A percentile compares a stretch with the other conserved stretches of the same genome.
phyloP scores from a whole-genome alignment of 2,329 filamentous ascomycete genomes.

The Neonectria faginata region DNA sequence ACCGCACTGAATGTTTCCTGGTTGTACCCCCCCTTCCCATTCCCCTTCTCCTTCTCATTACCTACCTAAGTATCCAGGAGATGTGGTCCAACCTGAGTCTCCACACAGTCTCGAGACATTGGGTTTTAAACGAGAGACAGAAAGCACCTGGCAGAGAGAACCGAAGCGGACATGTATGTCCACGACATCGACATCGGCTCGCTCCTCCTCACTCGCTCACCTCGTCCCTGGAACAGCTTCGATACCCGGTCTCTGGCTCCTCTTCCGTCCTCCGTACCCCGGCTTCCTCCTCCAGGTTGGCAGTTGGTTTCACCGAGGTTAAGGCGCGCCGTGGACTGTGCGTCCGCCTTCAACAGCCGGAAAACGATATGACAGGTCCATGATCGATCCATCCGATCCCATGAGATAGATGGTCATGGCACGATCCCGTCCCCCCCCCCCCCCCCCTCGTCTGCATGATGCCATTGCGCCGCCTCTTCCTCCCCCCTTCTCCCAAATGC shows the following conservation, averaged over 20 bases:
- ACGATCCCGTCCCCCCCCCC: constrained; percentile 28
- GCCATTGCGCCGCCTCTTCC: constrained; percentile 28
- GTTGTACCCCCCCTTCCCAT: background rate
- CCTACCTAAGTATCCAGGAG: too few species aligned
- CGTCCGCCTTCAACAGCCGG: constrained; percentile 6
- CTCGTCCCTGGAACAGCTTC: constrained; percentile 19
- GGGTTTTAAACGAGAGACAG: background rate
- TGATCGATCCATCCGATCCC: constrained; percentile 6
- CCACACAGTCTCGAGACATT: constrained; percentile 1
- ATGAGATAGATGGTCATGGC: constrained; percentile 16
- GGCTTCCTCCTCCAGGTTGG: constrained; percentile 20
- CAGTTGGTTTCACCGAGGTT: constrained; percentile 43
- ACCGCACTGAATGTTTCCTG: background rate
- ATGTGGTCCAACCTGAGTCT: background rate
- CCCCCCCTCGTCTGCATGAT: constrained; percentile 32
- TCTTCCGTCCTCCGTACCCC: constrained; percentile 13
- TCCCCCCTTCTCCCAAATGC: constrained; percentile 20
- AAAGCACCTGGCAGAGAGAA: background rate
- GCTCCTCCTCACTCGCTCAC: constrained; percentile 13
- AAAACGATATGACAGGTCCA: background rate
- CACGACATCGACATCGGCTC: constrained; percentile 25
- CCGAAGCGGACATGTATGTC: constrained; percentile 27
- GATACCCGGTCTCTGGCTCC: constrained; percentile 24
- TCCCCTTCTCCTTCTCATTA: background rate
- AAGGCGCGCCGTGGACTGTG: constrained; percentile 19